phyloP scores from a whole-genome alignment of 2,329 filamentous ascomycete species.

The Sphaceloma murrayae region DNA sequence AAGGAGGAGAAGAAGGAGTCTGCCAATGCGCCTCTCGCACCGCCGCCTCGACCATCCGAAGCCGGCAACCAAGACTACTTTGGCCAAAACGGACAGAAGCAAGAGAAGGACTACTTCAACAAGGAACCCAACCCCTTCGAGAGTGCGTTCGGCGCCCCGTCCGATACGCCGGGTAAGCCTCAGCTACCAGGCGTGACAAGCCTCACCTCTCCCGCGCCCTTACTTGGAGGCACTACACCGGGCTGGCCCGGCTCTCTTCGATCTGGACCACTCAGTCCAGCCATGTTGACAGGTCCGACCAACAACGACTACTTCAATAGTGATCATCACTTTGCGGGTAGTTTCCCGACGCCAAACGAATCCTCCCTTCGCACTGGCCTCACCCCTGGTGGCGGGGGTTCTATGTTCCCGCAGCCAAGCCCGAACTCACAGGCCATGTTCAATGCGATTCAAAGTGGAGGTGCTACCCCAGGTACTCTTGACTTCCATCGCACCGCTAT shows the following conservation, averaged over 20 bases:
- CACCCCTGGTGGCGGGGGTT: slow-evolving; percentile 88
- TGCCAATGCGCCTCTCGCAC: slow-evolving; percentile 42
- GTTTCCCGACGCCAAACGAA: slow-evolving; percentile 93
- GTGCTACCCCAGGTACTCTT: slow-evolving; percentile 77
- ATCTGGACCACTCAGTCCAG: slow-evolving; percentile 87
- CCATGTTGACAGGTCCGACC: slow-evolving; percentile 82
- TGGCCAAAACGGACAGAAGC: slow-evolving; percentile 24
- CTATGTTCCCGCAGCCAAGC: slow-evolving; percentile 91
- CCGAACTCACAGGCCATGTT: slow-evolving; percentile 78
- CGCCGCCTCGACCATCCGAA: slow-evolving; percentile 40
- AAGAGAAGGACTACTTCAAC: slow-evolving; percentile 45
- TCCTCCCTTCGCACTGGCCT: slow-evolving; percentile 84
- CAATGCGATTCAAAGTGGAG: slow-evolving; percentile 66
- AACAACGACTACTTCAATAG: slow-evolving; percentile 70
- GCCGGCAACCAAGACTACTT: slow-evolving; percentile 42
- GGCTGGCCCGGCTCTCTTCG: slow-evolving; percentile 83
- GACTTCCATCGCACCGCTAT: slow-evolving; percentile 93
- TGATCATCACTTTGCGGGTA: slow-evolving; percentile 69
- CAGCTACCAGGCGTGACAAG: slow-evolving; percentile 83
- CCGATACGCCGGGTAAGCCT: slow-evolving; percentile 69
- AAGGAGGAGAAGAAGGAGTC: slow-evolving; percentile 23
- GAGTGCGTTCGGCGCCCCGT: slow-evolving; percentile 69
- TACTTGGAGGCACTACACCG: slow-evolving; percentile 63
- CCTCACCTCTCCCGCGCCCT: slow-evolving; percentile 79
- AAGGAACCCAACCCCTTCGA: slow-evolving; percentile 95